Conservation (phyloP, 257 asterid genomes). For the Solanum paucissectum region DNA sequence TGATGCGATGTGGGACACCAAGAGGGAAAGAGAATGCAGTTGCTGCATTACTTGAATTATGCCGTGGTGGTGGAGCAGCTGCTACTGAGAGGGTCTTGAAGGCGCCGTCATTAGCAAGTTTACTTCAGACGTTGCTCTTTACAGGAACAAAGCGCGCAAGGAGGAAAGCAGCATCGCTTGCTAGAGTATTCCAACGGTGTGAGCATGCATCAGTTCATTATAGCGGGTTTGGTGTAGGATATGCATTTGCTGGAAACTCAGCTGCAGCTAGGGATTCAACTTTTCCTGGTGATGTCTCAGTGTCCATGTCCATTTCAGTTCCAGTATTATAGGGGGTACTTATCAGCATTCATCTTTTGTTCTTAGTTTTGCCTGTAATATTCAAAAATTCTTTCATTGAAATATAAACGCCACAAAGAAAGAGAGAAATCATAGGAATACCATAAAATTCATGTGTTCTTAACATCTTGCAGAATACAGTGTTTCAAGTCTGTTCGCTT, state of each 20-base stretch:
- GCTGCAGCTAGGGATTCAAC: conserved; percentile 38
- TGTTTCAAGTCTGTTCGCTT: background rate
- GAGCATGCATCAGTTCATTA: conserved; percentile 42
- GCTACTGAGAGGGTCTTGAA: conserved; percentile 61
- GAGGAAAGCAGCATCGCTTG: conserved; percentile 90
- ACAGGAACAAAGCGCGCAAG: conserved; percentile 90
- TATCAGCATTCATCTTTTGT: conserved; percentile 14
- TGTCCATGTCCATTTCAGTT: conserved; percentile 65
- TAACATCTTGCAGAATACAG: background rate
- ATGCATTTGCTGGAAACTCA: conserved; percentile 46
- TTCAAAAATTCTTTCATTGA: conserved; percentile 19
- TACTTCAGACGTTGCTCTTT: conserved; percentile 63
- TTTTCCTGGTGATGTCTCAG: conserved; percentile 45
- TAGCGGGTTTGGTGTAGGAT: conserved; percentile 52
- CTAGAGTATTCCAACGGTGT: conserved; percentile 71
- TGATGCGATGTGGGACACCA: conserved; percentile 85
- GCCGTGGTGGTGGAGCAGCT: conserved; percentile 67
- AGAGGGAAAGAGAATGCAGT: conserved; percentile 86
- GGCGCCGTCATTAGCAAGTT: conserved; percentile 66
- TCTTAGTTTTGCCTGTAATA: conserved; percentile 22
- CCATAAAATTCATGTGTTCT: conserved; percentile 1
- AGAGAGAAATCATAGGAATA: conserved; percentile 20
- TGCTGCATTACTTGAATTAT: conserved; percentile 73
- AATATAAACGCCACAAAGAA: conserved; percentile 16
- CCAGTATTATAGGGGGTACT: conserved; percentile 46